Base-by-base conservation (phyloP, 2,329 filamentous ascomycete genomes). In the Fusarium sp. region DNA sequence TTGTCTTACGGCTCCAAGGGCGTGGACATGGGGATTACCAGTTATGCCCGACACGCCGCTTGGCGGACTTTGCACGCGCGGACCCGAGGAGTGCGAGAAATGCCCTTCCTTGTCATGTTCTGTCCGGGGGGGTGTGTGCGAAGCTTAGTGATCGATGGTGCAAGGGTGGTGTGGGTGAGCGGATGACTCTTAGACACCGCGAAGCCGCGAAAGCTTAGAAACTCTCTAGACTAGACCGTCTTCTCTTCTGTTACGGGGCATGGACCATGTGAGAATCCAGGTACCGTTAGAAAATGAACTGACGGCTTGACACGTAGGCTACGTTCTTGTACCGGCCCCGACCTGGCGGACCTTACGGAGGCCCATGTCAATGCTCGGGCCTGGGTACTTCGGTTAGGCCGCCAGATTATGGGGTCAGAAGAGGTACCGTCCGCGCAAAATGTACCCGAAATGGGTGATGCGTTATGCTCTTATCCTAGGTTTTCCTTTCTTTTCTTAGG, bases 1-100 rank as follows among this genome's bases (percentile, higher is more conserved):
- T 61, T 71, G 68, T 72, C 69, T 71, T 51, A 67, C 66, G 52
- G 57, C 32, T 57, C 44, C 24, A 48, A 32, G 54, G 54, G 54
- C 45, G 67, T 70, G 66, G 61, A 53, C 62, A 67, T 72, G 69
- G 69, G 49, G 53, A 74, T 69, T 69, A 70, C 68, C 70, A 65
- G 73, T 74, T 75, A 74, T 75, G 75, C 62, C 74, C 70, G 65
- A 67, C 65, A 65, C 66, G 69, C 71, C 64, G 69, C 70, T 68
- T 71, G 52, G 72, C 77, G 77, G 77, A 78, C 68, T 79, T 78
- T 78, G 76, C 68, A 63, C 69, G 72, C 71, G 74, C 76, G 75
- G 74, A 68, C 76, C 77, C 77, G 77, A 77, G 73, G 68, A 75
- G 73, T 70, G 69, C 71, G 65, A 70, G 67, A 69, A 65, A 66